Percentiles rank a stretch among this genome's conserved stretches.
phyloP scores from a whole-genome alignment of 2,329 filamentous ascomycete species.

The Arthroderma uncinatum region DNA sequence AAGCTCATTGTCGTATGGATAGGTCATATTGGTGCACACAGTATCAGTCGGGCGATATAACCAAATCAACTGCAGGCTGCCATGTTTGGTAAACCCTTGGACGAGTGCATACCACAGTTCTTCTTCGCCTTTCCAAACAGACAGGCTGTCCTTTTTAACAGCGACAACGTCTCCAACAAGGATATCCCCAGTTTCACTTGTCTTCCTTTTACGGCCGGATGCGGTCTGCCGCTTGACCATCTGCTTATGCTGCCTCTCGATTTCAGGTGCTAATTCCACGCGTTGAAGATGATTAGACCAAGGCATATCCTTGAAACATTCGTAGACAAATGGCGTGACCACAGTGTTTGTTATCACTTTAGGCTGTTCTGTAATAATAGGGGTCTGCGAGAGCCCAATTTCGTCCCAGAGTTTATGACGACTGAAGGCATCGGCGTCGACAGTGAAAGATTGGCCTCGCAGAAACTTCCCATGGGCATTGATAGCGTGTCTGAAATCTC shows the following conservation, averaged over 20 bases:
- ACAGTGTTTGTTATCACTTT: slow-evolving; percentile 39
- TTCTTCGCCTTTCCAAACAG: slow-evolving; percentile 46
- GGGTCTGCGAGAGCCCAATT: slow-evolving; percentile 23
- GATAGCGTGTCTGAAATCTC: slow-evolving; percentile 54
- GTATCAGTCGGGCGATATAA: slow-evolving; percentile 63
- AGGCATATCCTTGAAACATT: slow-evolving; percentile 50
- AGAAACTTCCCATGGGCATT: slow-evolving; percentile 52
- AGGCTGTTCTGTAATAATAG: slow-evolving; percentile 23
- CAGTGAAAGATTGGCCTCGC: slow-evolving; percentile 50
- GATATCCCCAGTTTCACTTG: slow-evolving; percentile 16
- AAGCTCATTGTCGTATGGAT: slow-evolving; percentile 60
- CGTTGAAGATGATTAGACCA: slow-evolving; percentile 39
- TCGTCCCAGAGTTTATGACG: slow-evolving; percentile 47
- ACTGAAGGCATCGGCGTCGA: slow-evolving; percentile 33
- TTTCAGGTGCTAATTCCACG: slow-evolving; percentile 35
- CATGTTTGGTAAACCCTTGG: slow-evolving; percentile 25
- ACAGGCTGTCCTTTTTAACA: slow-evolving; percentile 37
- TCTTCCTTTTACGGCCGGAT: not conserved
- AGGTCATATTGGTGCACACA: slow-evolving; percentile 54
- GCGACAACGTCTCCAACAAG: slow-evolving; percentile 41
- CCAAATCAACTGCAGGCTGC: slow-evolving; percentile 56
- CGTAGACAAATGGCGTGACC: slow-evolving; percentile 58
- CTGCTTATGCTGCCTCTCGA: slow-evolving; percentile 9
- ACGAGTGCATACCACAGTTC: slow-evolving; percentile 61
- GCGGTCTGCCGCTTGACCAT: slow-evolving; percentile 9